Evolutionary conservation across 768 basidiomycete species (phyloP), one percentile per base, ranked within the genome.

Genomic region (Wakefieldia striispora): DNA sequence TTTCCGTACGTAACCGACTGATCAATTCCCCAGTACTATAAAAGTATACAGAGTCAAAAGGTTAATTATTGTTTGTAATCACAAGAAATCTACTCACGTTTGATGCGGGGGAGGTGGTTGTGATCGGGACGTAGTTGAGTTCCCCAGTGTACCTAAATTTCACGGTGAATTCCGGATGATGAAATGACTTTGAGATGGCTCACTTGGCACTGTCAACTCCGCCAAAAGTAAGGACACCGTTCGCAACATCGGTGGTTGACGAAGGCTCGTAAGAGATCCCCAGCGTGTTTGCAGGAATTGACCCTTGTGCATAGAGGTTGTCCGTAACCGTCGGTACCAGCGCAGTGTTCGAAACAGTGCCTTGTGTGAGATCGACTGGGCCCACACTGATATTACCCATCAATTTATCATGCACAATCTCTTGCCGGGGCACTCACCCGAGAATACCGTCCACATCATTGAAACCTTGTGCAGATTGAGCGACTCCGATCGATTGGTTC

Each of bases 191-290:
- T 35, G 34, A 38, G 29, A 27, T 1, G 9, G 17, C 42, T 60
- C 51, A 77, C 76, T 76, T 81, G 44, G 65, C 58, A 4, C 53
- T 53, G 54, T 83, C 82, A n/a, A 71, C 66, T 7, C 73, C 73
- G 41, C 82, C 82, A 50, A 83, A 81, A 7, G 70, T 74, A 20
- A 84, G 67, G 58, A 82, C 79, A 41, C 82, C 82, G 53, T 83
- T 81, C 27, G 68, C 55, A 11, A 64, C 61, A 11, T 57, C 49
- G 3, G 55, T 39, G 9, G 57, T 43, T 1, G 76, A 76, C 4
- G 77, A 75, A 13, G 80, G 82, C 49, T 70, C 62, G 56, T 75
- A 83, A 43, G 71, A 82, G 58, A 82, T 78, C 5, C 77, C 79
- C 47, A 83, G 67, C 4, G 71, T 70, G 53, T 79, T 65, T 12